Evolutionary conservation across 2,329 filamentous ascomycete species (phyloP), one percentile per base, ranked within the genome.

Genomic region (Talaromyces funiculosus): DNA sequence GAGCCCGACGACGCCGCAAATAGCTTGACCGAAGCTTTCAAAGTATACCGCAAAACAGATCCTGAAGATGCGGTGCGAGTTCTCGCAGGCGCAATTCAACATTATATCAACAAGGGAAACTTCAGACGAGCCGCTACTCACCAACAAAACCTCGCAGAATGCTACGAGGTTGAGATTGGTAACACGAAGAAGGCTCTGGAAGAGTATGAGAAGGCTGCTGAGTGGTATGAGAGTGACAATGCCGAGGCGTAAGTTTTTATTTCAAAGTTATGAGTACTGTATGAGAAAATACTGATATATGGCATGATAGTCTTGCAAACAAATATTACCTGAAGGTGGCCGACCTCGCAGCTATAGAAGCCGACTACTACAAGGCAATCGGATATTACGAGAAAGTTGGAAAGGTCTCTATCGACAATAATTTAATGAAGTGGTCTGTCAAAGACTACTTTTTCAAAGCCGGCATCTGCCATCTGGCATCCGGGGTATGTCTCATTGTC

Each of bases 381-480:
- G 83, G 88, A 64, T 83, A 87, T 67, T 97, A 89, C 78, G 93
- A 97, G 75, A 87, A 88, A 70, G 90, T 97, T 53, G 89, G 91
- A 43, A 82, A 84, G 61, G 83, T 84, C 45, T 89, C 88, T 37
- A 86, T 96, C 68, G 87, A 87, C 75, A 97, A 95, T 80, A 94
- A 95, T 75, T 81, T 96, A 61, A 93, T 95, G 90, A 90, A 88
- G 73, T 96, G 90, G 85, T 90, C 86, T 53, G 91, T 97, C 65
- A 97, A 97, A 77, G 92, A 97, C 66, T 97, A 97, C 78, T 87
- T 97, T 70, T 83, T 97, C 70, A 96, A 97, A 79, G 90, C 91
- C 0, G 92, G 92, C 33, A 90, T 97, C 72, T 97, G 92, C 79
- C 89, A 96, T 73, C 82, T 97, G 38, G 86, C 85, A 59, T 82